Conservation (phyloP, 169 alveolate species). For the Babesia gibsoni region DNA sequence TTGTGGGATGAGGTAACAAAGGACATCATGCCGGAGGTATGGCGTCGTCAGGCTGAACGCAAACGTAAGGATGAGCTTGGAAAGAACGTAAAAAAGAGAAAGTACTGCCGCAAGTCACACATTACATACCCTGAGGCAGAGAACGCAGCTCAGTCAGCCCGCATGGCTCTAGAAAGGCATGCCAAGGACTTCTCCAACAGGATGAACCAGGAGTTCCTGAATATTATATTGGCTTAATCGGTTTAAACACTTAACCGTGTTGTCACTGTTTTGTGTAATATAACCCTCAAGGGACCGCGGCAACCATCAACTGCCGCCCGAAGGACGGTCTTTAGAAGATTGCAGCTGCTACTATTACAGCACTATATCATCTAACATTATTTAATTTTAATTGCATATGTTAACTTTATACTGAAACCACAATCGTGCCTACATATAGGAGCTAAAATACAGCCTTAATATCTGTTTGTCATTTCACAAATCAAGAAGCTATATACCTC, state of each 20-base stretch:
- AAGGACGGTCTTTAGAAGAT: too few relatives aligned
- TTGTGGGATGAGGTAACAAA: conserved; percentile 85
- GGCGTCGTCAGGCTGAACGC: conserved; percentile 69
- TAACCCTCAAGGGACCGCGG: too few relatives aligned
- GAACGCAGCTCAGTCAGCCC: conserved; percentile 61
- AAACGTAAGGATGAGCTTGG: conserved; percentile 63
- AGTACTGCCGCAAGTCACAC: conserved; percentile 48
- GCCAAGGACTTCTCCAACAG: conserved; percentile 63
- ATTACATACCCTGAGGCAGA: conserved; percentile 64
- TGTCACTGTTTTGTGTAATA: too few relatives aligned
- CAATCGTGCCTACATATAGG: too few relatives aligned
- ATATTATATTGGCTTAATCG: conserved; percentile 35
- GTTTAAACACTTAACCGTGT: too few relatives aligned
- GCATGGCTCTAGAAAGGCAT: conserved; percentile 67
- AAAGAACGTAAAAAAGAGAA: conserved; percentile 53
- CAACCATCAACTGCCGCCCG: too few relatives aligned
- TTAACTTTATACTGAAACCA: too few relatives aligned
- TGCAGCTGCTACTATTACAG: too few relatives aligned
- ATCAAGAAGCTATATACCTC: not conserved
- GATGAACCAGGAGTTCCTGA: conserved; percentile 55
- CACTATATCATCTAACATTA: too few relatives aligned
- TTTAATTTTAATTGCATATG: too few relatives aligned
- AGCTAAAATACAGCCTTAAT: too few relatives aligned
- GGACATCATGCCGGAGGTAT: conserved; percentile 76
- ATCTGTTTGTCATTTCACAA: too few relatives aligned